A percentile compares a stretch with the other conserved stretches of the same genome.
These are phyloP conservation scores for Exutisphaerella laricina DNA, from an alignment of 2,329 filamentous ascomycete species.

Conservation along the genomic window DNA sequence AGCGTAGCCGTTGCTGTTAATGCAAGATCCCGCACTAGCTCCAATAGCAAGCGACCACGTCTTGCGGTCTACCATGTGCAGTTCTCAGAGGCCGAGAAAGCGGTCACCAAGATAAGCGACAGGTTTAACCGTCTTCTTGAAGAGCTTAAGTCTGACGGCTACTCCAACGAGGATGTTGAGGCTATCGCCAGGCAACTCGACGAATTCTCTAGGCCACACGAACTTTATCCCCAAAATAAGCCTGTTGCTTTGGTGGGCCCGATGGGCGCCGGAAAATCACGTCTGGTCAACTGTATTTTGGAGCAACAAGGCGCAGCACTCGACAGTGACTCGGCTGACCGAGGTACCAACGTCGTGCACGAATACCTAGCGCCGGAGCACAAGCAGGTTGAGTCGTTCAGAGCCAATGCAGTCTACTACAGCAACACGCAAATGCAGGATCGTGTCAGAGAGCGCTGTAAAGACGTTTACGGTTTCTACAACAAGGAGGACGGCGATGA, in stretches of 20 bases:
- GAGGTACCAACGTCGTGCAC: conserved; percentile 11
- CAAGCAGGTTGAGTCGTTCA: conserved; percentile 2
- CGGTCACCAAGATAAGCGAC: not conserved
- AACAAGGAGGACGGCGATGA: not conserved
- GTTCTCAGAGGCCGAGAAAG: not conserved
- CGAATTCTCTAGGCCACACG: not conserved
- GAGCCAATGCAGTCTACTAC: conserved; percentile 2
- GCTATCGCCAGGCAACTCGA: not conserved
- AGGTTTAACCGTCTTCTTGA: not conserved
- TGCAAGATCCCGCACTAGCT: too few relatives aligned
- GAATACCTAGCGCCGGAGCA: conserved; percentile 5
- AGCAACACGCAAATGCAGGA: not conserved
- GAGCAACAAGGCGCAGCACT: not conserved
- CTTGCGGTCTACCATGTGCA: not conserved
- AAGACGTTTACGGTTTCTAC: not conserved
- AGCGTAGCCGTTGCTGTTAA: too few relatives aligned
- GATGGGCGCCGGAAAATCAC: not conserved
- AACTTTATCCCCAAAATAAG: not conserved
- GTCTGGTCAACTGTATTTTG: not conserved
- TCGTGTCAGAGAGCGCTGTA: not conserved
- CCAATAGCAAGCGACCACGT: not conserved
- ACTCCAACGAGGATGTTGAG: not conserved
- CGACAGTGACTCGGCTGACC: not conserved
- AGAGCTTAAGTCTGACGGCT: not conserved
- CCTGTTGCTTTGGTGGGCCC: not conserved